Base-by-base conservation (phyloP, 495 filamentous ascomycete genomes). In the Gamarada debralockiae region DNA sequence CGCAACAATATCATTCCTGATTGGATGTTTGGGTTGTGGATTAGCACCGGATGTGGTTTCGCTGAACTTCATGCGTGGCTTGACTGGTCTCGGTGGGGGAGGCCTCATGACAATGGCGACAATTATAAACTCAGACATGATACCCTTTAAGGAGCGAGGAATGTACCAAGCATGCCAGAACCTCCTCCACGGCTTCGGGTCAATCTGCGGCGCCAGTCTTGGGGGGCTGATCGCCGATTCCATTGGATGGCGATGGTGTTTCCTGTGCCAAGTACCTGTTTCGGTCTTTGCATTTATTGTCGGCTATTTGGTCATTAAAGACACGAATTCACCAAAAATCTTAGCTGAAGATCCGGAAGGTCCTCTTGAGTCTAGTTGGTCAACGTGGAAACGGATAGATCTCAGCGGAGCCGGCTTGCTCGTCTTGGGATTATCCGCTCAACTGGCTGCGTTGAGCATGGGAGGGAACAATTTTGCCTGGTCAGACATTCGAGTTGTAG, bases 151-250 rank as follows among this genome's bases (percentile, higher is more conserved):
- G 14, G 73, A 71, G 24, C 71, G 82, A 10, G 81, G 82, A 1
- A 83, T 83, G 76, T 85, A 83, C 52, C 82, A 85, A 47, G 80
- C 78, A 0, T 59, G 78, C 17, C 79, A 83, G 53, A 85, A 85
- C 37, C 77, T 71, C 17, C 69, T 82, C 22, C 76, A 81, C 57
- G 82, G 80, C 0, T 83, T 83, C 42, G 74, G 74, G 0, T 67
- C 71, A 9, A 69, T 74, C 31, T 70, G 67, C 44, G 74, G 74
- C 1, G 74, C 73, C 0, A 71, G 65, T 0, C 67, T 77, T 25
- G 74, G 74, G 3, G 74, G 73, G 1, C 64, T 65, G 0, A 72
- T 76, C 25, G 72, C 74, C 3, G 73, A 76, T 24, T 60, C 61
- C 1, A 71, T 75, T 31, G 73, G 73, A 0, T 77, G 74, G 74